phyloP scores from a whole-genome alignment of 345 rosid species.

The Toxicodendron radicans region DNA sequence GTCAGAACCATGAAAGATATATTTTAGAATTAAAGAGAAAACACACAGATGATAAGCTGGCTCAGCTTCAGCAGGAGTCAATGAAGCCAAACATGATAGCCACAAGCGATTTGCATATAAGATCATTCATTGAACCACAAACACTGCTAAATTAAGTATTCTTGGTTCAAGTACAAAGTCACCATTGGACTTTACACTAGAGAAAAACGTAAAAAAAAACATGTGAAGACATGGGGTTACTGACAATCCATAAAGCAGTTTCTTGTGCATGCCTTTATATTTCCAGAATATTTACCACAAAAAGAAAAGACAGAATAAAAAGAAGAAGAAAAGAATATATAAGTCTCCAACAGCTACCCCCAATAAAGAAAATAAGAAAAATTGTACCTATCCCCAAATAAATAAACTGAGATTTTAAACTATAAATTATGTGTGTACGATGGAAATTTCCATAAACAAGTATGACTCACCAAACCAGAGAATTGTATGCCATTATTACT shows the following conservation, averaged over 20 bases:
- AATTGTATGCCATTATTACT: slow-evolving; percentile 45
- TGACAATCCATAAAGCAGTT: neutral
- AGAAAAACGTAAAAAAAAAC: neutral
- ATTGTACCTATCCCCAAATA: neutral
- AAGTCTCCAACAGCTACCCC: neutral
- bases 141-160: neutral
- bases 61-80: neutral
- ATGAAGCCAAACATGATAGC: neutral
- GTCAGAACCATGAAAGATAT: no score
- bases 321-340: neutral
- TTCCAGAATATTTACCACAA: neutral
- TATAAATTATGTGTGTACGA: neutral
- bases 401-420: neutral
- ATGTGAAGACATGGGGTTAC: neutral
- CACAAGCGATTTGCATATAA: neutral
- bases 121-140: neutral
- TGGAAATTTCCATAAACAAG: neutral
- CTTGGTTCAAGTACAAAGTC: neutral
- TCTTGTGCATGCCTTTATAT: neutral
- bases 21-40: no score
- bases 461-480: slow-evolving; percentile 49
- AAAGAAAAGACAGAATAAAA: neutral
- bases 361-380: neutral
- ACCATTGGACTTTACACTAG: neutral
- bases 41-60: no score